A percentile compares a stretch with the other conserved stretches of the same genome.
phyloP scores from a whole-genome alignment of 257 asterid species.

The Hygrophila difformis region DNA sequence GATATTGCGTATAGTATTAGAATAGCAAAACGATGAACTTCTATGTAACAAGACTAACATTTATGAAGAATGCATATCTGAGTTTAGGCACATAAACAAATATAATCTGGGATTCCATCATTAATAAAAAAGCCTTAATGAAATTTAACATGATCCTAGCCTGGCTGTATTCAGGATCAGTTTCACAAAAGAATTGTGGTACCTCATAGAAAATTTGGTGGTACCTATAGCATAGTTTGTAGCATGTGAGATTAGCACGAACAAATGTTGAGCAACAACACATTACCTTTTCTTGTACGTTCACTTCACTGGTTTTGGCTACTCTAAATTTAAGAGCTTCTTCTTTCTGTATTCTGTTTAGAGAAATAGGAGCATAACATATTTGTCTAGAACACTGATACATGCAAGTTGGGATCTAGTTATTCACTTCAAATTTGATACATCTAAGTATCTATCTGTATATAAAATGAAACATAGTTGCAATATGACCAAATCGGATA shows the following conservation, averaged over 20 bases:
- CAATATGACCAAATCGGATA: background rate
- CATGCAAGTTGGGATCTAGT: background rate
- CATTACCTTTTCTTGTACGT: constrained; percentile 61
- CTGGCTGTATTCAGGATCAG: background rate
- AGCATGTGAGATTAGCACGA: constrained; percentile 2
- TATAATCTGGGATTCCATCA: background rate
- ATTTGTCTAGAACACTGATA: constrained; percentile 8
- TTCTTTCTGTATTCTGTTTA: constrained; percentile 67
- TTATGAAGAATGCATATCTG: constrained; percentile 5
- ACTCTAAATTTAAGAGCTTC: constrained; percentile 73
- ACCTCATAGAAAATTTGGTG: background rate
- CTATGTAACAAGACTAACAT: background rate
- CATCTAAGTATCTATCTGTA: constrained; percentile 8
- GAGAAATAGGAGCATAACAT: constrained; percentile 6
- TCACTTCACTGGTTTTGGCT: constrained; percentile 57
- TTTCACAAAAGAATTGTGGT: background rate
- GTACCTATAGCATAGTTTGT: background rate
- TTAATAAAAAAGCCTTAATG: background rate
- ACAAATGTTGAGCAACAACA: constrained; percentile 6
- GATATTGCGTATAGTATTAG: constrained; percentile 13
- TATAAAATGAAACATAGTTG: background rate
- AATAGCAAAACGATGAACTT: constrained; percentile 2
- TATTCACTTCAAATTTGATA: constrained; percentile 9
- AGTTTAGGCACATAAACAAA: constrained; percentile 9
- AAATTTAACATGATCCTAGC: background rate